Evolutionary conservation across 306 rosid species (phyloP).

Genomic region (Boehmeria nivea): DNA sequence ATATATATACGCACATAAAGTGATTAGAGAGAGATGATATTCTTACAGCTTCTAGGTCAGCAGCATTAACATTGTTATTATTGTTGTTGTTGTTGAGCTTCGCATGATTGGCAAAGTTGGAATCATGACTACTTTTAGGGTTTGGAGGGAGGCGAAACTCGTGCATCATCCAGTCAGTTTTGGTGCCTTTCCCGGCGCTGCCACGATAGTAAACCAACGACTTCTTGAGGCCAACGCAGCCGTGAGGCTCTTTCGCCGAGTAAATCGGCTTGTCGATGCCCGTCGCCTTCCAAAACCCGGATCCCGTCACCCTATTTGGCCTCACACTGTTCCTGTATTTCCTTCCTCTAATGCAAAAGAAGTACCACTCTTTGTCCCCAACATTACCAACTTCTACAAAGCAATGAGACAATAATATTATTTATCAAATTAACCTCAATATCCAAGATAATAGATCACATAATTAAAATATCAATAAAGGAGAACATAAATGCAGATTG

Average conservation of each 20-base stretch:
- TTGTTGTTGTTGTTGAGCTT: conserved; percentile 13
- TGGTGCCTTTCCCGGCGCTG: conserved; percentile 87
- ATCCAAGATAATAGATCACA: no score
- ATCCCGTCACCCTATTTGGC: conserved; percentile 68
- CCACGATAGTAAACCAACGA: conserved; percentile 84
- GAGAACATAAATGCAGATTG: no score
- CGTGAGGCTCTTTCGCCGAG: conserved; percentile 31
- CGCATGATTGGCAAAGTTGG: conserved; percentile 9
- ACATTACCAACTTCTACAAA: conserved; percentile 34
- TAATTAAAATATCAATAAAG: no score
- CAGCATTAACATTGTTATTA: conserved; percentile 2
- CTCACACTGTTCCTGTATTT: conserved; percentile 77
- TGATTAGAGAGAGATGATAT: not conserved
- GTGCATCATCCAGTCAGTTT: conserved; percentile 99
- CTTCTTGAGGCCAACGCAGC: conserved; percentile 79
- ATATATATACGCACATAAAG: not conserved
- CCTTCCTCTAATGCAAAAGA: conserved; percentile 77
- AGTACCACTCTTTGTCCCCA: conserved; percentile 64
- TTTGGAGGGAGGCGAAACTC: conserved; percentile 88
- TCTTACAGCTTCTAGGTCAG: not conserved
- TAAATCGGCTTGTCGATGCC: conserved; percentile 71
- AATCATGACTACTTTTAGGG: conserved; percentile 3
- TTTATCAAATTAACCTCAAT: no score
- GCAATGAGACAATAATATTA: no score
- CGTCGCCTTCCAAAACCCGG: conserved; percentile 89